These are phyloP conservation scores for Rhamnella rubrinervis DNA, from an alignment of 331 rosid genomes.

Conservation along the genomic window DNA sequence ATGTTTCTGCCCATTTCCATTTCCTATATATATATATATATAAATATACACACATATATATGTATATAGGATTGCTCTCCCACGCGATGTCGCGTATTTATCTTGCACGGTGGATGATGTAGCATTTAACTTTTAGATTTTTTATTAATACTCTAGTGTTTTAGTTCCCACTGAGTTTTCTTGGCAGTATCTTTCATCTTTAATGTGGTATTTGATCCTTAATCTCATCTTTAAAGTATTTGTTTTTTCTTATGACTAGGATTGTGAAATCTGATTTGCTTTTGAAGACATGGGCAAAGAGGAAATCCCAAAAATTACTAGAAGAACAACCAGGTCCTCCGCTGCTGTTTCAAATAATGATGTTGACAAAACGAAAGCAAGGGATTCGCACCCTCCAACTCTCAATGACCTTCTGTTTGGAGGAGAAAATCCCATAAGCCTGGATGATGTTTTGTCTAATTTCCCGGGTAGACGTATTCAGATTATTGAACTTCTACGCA, in stretches of 20 bases:
- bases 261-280: neutral
- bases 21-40: no score
- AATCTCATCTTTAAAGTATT: constrained; percentile 1
- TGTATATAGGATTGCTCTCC: no score
- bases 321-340: constrained; percentile 69
- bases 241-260: neutral
- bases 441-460: constrained; percentile 53
- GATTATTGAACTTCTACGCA: constrained; percentile 58
- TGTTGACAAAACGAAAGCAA: constrained; percentile 35
- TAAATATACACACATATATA: no score
- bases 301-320: constrained; percentile 42
- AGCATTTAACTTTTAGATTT: no score
- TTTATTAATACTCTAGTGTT: neutral
- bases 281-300: constrained; percentile 53
- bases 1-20: no score
- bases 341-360: constrained; percentile 36
- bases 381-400: constrained; percentile 37
- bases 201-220: neutral
- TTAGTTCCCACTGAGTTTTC: neutral
- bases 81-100: no score
- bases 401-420: constrained; percentile 67
- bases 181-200: neutral
- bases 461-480: constrained; percentile 66
- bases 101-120: no score
- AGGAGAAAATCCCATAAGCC: constrained; percentile 61